A percentile compares a stretch with the other conserved stretches of the same genome.
These are phyloP conservation scores for Vitis hybrid DNA, from an alignment of 177 flowering plant species.

Conservation along the genomic window DNA sequence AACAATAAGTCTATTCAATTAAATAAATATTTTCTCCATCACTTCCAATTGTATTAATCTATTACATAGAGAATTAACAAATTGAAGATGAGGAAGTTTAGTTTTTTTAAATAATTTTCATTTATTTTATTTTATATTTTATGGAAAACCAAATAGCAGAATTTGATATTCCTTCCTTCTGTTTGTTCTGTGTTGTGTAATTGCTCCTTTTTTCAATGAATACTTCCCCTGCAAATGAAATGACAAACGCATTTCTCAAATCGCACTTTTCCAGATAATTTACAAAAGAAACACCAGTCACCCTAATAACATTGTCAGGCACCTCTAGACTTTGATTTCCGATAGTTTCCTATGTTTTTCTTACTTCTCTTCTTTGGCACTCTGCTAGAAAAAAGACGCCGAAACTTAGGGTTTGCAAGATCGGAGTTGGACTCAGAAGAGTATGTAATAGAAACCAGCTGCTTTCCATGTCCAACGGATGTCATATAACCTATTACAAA, in stretches of 20 bases:
- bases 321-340: constrained; percentile 24
- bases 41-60: no score
- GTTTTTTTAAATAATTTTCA: no score
- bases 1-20: no score
- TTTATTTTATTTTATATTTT: no score
- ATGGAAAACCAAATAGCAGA: no score
- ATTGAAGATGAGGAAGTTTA: no score
- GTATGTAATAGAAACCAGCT: not conserved
- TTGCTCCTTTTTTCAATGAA: no score
- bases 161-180: no score
- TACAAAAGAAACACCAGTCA: not conserved
- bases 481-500: constrained; percentile 21
- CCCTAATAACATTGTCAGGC: not conserved
- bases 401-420: constrained; percentile 13
- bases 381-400: constrained; percentile 19
- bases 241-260: not conserved
- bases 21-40: no score
- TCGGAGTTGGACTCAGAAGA: constrained; percentile 7
- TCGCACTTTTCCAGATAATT: not conserved
- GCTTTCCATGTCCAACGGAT: constrained; percentile 13
- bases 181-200: no score
- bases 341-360: constrained; percentile 13
- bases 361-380: constrained; percentile 25
- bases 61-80: no score
- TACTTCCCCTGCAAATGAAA: no score